phyloP scores from a whole-genome alignment of 2,329 filamentous ascomycete species.

The Cladobotryum protrusum region DNA sequence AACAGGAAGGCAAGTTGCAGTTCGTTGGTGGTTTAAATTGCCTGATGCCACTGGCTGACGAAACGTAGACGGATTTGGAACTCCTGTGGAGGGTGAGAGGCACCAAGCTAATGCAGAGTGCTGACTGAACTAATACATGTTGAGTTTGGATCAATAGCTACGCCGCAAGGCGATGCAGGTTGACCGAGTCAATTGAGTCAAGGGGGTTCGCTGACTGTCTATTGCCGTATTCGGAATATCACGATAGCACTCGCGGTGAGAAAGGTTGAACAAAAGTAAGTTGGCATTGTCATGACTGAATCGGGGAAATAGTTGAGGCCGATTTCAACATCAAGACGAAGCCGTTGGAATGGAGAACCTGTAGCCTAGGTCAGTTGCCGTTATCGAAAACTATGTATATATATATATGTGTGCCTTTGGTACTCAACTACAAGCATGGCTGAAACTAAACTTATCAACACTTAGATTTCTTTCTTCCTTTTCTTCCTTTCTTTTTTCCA shows the following conservation, averaged over 20 bases:
- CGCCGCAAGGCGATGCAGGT: background rate
- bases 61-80: conserved; percentile 2
- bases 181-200: background rate
- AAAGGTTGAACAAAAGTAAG: background rate
- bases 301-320: too few species aligned
- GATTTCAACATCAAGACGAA: too few species aligned
- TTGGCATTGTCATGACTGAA: too few species aligned
- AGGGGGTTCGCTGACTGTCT: background rate
- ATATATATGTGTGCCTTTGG: background rate
- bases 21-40: background rate
- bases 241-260: too few species aligned
- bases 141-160: background rate
- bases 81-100: background rate
- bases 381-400: background rate
- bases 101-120: conserved; percentile 4
- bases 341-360: too few species aligned
- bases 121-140: conserved; percentile 1
- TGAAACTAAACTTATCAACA: too few species aligned
- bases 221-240: background rate
- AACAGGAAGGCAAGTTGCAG: background rate
- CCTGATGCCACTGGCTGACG: conserved; percentile 6
- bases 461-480: background rate
- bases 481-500: too few species aligned
- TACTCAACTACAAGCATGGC: background rate
- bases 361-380: too few species aligned